Evolutionary conservation across 164 flowering plant species (phyloP), one percentile per base, ranked within the genome.

Genomic region (Tetracentron sinense): DNA sequence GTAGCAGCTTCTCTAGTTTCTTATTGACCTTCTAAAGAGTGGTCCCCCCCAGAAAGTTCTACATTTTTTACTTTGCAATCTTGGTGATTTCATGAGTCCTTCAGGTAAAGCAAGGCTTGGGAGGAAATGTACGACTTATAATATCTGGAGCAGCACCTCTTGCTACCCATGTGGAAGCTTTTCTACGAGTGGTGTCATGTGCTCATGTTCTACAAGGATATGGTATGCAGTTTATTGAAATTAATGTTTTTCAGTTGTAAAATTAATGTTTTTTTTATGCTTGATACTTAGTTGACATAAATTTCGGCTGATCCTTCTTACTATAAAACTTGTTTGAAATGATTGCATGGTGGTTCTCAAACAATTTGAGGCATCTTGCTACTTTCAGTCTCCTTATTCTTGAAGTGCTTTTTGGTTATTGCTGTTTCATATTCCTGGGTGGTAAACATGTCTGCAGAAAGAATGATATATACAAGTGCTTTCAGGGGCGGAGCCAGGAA

Each of bases 71-170:
- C n/a, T 7, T 7, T 47, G 47, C 22, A 6, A 56, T 44, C 14
- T 64, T n/a, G 26, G 44, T 38, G 7, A 49, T 44, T 27, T 64
- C 14, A 16, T 58, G 19, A 60, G 53, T 64, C 63, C 22, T 47
- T 55, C 71, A 95, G 99, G 86, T 95, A 26, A 95, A 85, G 70
- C 80, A 88, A 83, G 92, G 96, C 21, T 73, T 95, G 67, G 99
- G 99, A 60, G 99, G 99, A 23, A 84, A 74, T 6, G 83, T 95
- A 23, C 78, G 98, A 19, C 81, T 95, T 12, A 88, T 95, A 69
- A 72, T 95, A 35, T 95, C 98, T 65, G 99, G 99, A 64, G 99
- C 91, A 42, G 99, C 98, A 31, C 98, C 99, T 56, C 95, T 95
- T 62, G 74, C 98, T 67, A 48, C 74, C 35, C 89, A 79, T 66